Evolutionary conservation across 2,329 filamentous ascomycete species (phyloP).

Genomic region (Fusarium caatingaense): DNA sequence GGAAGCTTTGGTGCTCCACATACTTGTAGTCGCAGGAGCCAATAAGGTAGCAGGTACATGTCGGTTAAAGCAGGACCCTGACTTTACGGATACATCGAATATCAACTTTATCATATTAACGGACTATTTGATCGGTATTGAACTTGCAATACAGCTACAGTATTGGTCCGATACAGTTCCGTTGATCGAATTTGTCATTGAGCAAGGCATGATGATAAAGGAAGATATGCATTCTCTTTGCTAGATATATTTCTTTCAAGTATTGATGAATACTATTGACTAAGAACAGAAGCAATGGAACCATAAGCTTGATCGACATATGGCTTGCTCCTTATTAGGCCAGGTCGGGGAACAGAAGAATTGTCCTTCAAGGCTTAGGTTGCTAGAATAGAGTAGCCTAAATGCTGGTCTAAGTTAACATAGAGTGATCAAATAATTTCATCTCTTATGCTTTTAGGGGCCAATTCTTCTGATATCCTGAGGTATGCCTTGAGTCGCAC

Average conservation of each 20-base stretch:
- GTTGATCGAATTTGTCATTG: not conserved
- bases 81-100: not conserved
- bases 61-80: slow-evolving; percentile 25
- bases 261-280: not conserved
- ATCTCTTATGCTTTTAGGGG: too few species aligned
- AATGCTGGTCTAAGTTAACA: too few species aligned
- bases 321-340: not conserved
- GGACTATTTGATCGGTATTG: not conserved
- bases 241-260: not conserved
- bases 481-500: not conserved
- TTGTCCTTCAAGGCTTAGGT: too few species aligned
- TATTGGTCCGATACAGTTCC: not conserved
- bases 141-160: not conserved
- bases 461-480: too few species aligned
- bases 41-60: slow-evolving; percentile 28
- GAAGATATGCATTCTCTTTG: too few species aligned
- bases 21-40: slow-evolving; percentile 4
- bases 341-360: too few species aligned
- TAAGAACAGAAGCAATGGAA: not conserved
- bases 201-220: not conserved
- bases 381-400: too few species aligned
- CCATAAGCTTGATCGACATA: not conserved
- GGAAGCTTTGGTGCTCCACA: slow-evolving; percentile 32
- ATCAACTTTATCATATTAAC: not conserved
- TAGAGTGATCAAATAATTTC: too few species aligned